These are phyloP conservation scores for Vaccinium corymbosum DNA, from an alignment of 148 eudicot species.

Conservation along the genomic window DNA sequence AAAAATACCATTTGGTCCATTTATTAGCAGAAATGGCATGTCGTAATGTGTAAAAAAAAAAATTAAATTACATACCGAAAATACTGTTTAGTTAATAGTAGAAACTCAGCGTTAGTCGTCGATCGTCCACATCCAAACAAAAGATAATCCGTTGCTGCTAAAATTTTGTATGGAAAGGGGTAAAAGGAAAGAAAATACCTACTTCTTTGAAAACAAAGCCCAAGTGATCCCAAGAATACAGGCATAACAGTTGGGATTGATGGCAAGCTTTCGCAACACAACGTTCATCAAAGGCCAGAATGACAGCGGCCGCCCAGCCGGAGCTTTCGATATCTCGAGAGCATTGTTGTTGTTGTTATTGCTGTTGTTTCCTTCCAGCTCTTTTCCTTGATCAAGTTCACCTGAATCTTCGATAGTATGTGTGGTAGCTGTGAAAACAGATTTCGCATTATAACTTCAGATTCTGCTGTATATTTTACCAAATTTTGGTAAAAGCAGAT, in stretches of 20 bases:
- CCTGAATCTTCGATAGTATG: conserved; percentile 9
- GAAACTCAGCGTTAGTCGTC: too few relatives aligned
- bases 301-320: conserved; percentile 22
- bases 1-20: too few relatives aligned
- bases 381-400: conserved; percentile 16
- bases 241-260: conserved; percentile 69
- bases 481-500: too few relatives aligned
- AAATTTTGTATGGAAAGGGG: background rate
- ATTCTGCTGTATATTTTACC: background rate
- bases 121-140: too few relatives aligned
- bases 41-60: too few relatives aligned
- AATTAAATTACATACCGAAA: too few relatives aligned
- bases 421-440: conserved; percentile 4
- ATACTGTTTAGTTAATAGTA: too few relatives aligned
- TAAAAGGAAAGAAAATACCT: background rate
- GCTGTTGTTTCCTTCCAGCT: conserved; percentile 31
- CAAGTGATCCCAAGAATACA: conserved; percentile 69
- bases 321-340: background rate
- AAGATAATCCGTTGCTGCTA: too few relatives aligned
- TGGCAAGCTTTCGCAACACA: conserved; percentile 49
- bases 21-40: too few relatives aligned
- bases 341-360: background rate
- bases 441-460: background rate
- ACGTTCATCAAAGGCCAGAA: conserved; percentile 49
- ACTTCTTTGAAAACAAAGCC: conserved; percentile 73